Evolutionary conservation across 345 rosid species (phyloP), one percentile per base, ranked within the genome.

Genomic region (Orychophragmus violaceus): DNA sequence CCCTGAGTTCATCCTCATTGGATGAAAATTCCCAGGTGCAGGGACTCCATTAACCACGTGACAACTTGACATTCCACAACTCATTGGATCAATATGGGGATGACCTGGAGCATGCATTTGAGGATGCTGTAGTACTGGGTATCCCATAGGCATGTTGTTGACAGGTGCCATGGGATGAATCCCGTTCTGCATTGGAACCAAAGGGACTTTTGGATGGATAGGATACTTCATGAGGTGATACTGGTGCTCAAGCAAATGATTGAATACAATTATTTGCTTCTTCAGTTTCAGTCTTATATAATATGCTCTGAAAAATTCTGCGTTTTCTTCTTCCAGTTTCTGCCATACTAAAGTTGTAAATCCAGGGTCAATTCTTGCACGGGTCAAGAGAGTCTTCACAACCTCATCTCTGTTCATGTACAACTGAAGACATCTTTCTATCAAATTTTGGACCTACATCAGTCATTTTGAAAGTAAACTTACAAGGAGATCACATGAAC

Each of bases 241-340:
- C 44, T 94, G 99, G 72, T 82, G 83, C 83, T 94, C 96, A 30
- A 94, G 91, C 77, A 94, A 81, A 71, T 90, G 86, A 70, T 94
- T 94, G 72, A 94, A 94, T 35, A 88, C 42, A 45, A 90, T 75
- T 60, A 94, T 94, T 56, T 94, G 99, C 77, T 83, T 94, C 81
- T 94, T 88, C 72, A 94, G 67, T 69, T 94, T 94, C 83, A 94
- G 70, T 78, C 99, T 81, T 45, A 95, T 83, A 57, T 95, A 95
- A 78, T 95, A 95, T 37, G 93, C 95, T 80, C 95, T 83, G 80
- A 95, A 95, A 77, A 95, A 95, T 0, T 87, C 95, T 25, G 84
- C 84, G 79, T 93, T 93, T 73, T 93, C 98, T 78, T 93, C 98
- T 83, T 93, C 98, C 80, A 93, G 66, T 78, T 93, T 93, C 88